Conservation (phyloP, 2,329 filamentous ascomycete genomes). For the Fusarium brachygibbosum region DNA sequence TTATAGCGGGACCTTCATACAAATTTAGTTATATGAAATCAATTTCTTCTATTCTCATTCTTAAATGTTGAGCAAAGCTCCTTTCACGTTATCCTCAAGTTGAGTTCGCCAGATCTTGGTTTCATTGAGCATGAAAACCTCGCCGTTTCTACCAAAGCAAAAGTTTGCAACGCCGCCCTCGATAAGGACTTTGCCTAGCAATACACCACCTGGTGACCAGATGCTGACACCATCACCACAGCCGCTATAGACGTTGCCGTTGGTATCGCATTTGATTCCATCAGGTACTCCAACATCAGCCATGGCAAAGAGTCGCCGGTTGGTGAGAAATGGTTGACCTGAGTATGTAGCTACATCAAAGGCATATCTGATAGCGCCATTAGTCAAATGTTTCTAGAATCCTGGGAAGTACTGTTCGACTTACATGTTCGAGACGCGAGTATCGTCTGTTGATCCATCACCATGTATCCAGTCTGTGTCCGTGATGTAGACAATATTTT, state of each 20-base stretch:
- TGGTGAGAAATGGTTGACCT: constrained; percentile 58
- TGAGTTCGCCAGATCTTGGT: constrained; percentile 57
- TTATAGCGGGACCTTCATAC: not conserved
- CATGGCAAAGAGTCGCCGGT: constrained; percentile 65
- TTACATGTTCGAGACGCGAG: constrained; percentile 48
- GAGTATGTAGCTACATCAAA: constrained; percentile 51
- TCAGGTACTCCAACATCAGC: constrained; percentile 62
- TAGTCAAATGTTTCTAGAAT: rapidly evolving
- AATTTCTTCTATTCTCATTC: rapidly evolving
- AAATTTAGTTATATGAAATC: rapidly evolving
- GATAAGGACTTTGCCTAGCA: constrained; percentile 61
- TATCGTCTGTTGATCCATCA: constrained; percentile 51
- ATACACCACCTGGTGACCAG: constrained; percentile 60
- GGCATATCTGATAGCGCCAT: constrained; percentile 48
- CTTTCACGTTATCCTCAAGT: constrained; percentile 29
- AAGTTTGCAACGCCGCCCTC: constrained; percentile 62
- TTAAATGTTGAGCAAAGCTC: constrained; percentile 37
- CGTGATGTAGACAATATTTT: constrained; percentile 60
- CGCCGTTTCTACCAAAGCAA: constrained; percentile 60
- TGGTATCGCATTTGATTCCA: constrained; percentile 61
- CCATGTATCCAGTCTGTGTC: constrained; percentile 57
- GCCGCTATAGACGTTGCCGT: constrained; percentile 64
- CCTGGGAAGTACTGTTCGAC: not conserved
- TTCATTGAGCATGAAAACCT: constrained; percentile 64
- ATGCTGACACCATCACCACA: constrained; percentile 64